Evolutionary conservation across 495 filamentous ascomycete genomes (phyloP).

Genomic region (Penicillium herquei): DNA sequence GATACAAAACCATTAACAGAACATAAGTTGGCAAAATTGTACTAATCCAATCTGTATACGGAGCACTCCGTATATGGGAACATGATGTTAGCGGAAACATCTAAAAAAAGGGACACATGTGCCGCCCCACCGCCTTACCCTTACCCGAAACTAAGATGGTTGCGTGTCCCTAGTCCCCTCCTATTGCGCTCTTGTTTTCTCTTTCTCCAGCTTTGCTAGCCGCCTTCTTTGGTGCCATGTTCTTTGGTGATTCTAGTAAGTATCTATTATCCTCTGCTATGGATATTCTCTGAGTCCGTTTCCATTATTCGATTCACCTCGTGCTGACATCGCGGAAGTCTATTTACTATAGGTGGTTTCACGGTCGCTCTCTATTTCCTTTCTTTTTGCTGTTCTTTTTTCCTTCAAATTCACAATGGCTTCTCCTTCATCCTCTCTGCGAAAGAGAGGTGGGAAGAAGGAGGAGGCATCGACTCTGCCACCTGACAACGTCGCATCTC

Average conservation of each 20-base stretch:
- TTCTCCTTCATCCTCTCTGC: constrained; percentile 45
- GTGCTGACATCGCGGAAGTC: constrained; percentile 23
- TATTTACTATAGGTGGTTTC: constrained; percentile 38
- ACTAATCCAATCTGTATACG: no score
- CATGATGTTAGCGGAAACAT: no score
- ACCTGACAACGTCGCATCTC: constrained; percentile 27
- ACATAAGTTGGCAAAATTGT: no score
- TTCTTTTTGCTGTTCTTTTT: constrained; percentile 12
- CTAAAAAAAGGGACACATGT: no score
- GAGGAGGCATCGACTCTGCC: constrained; percentile 32
- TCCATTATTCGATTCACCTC: neutral
- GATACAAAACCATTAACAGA: no score
- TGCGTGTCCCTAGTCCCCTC: neutral
- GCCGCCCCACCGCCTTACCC: neutral
- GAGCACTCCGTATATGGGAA: no score
- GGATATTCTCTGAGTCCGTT: neutral
- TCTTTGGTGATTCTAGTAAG: constrained; percentile 31
- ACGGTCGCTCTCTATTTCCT: constrained; percentile 31
- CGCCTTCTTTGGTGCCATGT: constrained; percentile 24
- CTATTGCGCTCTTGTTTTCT: neutral
- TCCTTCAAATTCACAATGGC: constrained; percentile 30
- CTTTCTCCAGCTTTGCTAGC: constrained; percentile 13
- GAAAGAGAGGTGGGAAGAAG: constrained; percentile 52
- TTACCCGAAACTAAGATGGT: neutral
- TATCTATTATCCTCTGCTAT: neutral